A percentile compares a stretch with the other conserved stretches of the same genome.
phyloP scores from a whole-genome alignment of 2,329 filamentous ascomycete species.

The Lachnellula arida region DNA sequence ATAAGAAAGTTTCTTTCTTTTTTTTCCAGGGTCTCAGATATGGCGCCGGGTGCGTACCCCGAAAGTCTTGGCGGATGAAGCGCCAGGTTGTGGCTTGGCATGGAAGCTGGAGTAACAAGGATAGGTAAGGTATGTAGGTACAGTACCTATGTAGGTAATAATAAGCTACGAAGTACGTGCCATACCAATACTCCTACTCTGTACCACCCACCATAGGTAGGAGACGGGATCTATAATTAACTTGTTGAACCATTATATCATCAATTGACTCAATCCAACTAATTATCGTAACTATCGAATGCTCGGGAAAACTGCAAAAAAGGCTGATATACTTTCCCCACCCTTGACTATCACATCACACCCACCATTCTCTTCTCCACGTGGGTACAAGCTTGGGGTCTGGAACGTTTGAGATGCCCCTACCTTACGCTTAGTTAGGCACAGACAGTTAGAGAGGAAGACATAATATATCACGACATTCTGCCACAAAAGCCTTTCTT shows the following conservation, averaged over 20 bases:
- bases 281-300: too few species aligned
- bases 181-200: too few species aligned
- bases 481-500: not conserved
- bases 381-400: not conserved
- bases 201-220: too few species aligned
- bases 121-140: too few species aligned
- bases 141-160: too few species aligned
- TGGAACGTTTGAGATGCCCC: conserved; percentile 1
- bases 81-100: conserved; percentile 1
- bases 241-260: too few species aligned
- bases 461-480: not conserved
- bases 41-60: too few species aligned
- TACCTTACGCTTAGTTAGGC: not conserved
- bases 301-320: not conserved
- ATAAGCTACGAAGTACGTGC: too few species aligned
- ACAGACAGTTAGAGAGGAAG: not conserved
- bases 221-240: too few species aligned
- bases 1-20: conserved; percentile 3
- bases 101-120: not conserved
- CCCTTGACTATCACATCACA: not conserved
- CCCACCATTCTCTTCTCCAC: not conserved
- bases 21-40: too few species aligned
- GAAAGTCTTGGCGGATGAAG: not conserved
- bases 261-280: too few species aligned
- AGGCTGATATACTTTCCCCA: not conserved